These are phyloP conservation scores for Darksidea phi DNA, from an alignment of 495 filamentous ascomycete genomes.

Conservation along the genomic window DNA sequence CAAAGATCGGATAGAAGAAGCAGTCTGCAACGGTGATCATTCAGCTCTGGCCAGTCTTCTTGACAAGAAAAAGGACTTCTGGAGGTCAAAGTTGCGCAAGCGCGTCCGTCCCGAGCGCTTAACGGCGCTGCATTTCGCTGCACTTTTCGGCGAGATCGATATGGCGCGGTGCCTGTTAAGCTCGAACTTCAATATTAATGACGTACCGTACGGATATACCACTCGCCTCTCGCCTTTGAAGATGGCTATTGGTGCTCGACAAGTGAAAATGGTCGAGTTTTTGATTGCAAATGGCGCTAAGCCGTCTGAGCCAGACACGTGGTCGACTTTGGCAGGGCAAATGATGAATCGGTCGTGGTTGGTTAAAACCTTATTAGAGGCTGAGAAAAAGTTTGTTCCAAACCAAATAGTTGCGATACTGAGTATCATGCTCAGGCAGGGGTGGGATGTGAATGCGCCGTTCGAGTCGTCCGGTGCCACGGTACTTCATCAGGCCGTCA, in stretches of 20 bases:
- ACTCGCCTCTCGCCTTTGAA: slow-evolving; percentile 26
- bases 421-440: slow-evolving; percentile 18
- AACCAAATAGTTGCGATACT: slow-evolving; percentile 24
- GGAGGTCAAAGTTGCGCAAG: slow-evolving; percentile 29
- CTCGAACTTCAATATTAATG: slow-evolving; percentile 25
- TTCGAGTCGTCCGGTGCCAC: slow-evolving; percentile 21
- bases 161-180: slow-evolving; percentile 23
- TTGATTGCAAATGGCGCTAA: slow-evolving; percentile 26
- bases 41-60: slow-evolving; percentile 24
- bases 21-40: slow-evolving; percentile 26
- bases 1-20: slow-evolving; percentile 33
- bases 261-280: slow-evolving; percentile 35
- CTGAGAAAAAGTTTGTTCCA: slow-evolving; percentile 23
- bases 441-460: slow-evolving; percentile 29
- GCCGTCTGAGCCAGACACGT: slow-evolving; percentile 27
- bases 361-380: slow-evolving; percentile 31
- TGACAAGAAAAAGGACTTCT: slow-evolving; percentile 23
- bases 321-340: slow-evolving; percentile 29
- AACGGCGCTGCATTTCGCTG: slow-evolving; percentile 31
- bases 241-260: slow-evolving; percentile 33
- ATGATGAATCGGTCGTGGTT: slow-evolving; percentile 33
- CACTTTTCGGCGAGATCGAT: slow-evolving; percentile 33
- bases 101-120: slow-evolving; percentile 22
- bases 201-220: slow-evolving; percentile 33
- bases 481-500: slow-evolving; percentile 33